Evolutionary conservation across 2,329 filamentous ascomycete species (phyloP).

Genomic region (Cyanodermella asteris): DNA sequence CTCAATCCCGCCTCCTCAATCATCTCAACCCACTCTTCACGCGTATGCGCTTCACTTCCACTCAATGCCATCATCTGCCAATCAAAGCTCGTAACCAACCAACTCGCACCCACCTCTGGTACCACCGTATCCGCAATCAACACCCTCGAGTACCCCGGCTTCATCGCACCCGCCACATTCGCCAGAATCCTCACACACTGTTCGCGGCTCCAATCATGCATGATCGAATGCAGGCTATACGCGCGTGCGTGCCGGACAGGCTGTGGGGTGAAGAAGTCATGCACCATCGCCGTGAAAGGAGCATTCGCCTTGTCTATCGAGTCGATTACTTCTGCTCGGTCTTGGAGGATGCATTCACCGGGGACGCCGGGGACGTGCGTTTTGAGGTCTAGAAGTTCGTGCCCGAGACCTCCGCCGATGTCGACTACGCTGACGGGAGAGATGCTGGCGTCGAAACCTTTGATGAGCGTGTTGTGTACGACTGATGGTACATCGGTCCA

Average conservation of each 20-base stretch:
- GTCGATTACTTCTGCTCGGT: slow-evolving; percentile 2
- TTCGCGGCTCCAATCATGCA: slow-evolving; percentile 23
- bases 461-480: no score
- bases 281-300: no score
- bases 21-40: slow-evolving; percentile 5
- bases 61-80: slow-evolving; percentile 23
- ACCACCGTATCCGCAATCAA: slow-evolving; percentile 20
- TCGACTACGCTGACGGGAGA: slow-evolving; percentile 6
- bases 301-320: slow-evolving; percentile 1
- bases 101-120: slow-evolving; percentile 14
- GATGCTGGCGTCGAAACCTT: no score
- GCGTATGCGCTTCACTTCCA: no score
- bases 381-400: slow-evolving; percentile 1
- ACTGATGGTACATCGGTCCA: no score
- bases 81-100: slow-evolving; percentile 15
- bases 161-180: slow-evolving; percentile 16
- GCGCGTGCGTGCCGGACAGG: slow-evolving; percentile 13
- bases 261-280: slow-evolving; percentile 5
- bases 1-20: slow-evolving; percentile 4
- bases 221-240: slow-evolving; percentile 21
- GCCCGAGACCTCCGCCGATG: slow-evolving; percentile 5
- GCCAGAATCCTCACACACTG: slow-evolving; percentile 13
- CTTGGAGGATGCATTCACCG: slow-evolving; percentile 4
- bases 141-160: slow-evolving; percentile 16
- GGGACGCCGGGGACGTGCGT: slow-evolving; percentile 1